Evolutionary conservation across 1,284 basidiomycete species (phyloP), one percentile per base, ranked within the genome.

Genomic region (Exobasidium cylindrosporum): DNA sequence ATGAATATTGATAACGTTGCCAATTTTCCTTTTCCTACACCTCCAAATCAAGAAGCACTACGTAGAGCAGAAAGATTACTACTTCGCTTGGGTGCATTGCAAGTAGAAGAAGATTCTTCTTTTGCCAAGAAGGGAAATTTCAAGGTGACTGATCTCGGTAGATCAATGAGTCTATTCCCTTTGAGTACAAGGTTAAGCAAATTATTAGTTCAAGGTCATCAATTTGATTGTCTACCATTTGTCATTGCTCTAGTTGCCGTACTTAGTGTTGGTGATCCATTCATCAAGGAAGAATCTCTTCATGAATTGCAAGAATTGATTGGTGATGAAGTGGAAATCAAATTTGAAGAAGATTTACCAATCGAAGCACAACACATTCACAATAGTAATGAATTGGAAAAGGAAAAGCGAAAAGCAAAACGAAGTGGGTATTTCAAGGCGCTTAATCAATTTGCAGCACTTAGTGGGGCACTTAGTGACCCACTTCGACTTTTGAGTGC

Each of bases 21-120:
- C 72, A 97, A 97, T 81, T 99, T 99, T 80, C 96, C 96, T 10
- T 98, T 98, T 82, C 96, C 96, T 0, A 97, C 96, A 0, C 89
- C 95, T 7, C 96, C 96, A 0, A 91, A 97, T 78, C 86, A 89
- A n/a, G 73, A 81, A 3, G 85, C 87, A 10, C 83, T 99, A 29
- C 85, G 83, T 59, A 88, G 89, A 73, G 93, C 96, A 0, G 95
- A 99, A 81, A 86, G 85, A 46, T 83, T 89, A 1, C 84, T 99
- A 35, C 85, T 84, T 14, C 85, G 91, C 73, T 86, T 99, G 2
- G 94, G 93, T 13, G 96, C 96, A 0, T 66, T 81, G 23, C 67
- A 73, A 49, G 58, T 63, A 50, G 83, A 97, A 50, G 83, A 84
- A 47, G 76, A 82, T 7, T 53, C 59, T 2, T n/a, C 32, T 24